Base-by-base conservation (phyloP, 495 filamentous ascomycete genomes). In the Tuber aestivum region DNA sequence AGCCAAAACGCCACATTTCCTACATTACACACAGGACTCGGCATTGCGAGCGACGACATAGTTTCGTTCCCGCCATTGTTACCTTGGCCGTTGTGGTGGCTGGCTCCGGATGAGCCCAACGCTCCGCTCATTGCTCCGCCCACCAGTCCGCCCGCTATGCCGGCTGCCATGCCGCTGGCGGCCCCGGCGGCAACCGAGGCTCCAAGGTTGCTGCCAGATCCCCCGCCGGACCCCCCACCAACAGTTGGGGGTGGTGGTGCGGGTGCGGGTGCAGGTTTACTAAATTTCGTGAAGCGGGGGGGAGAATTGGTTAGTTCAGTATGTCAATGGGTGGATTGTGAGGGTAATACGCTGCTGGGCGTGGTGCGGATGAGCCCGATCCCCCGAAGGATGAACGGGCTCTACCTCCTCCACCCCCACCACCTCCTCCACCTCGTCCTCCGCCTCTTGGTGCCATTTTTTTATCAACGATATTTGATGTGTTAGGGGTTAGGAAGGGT, bases 401-500 rank as follows among this genome's bases (percentile, higher is more conserved):
- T 40, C 38, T 7, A 2, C 42, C 48, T 50, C 48, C 48, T 1
- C 45, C 23, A 56, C 45, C 45, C 23, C 45, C 45, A 0, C 45
- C 3, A 27, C n/a, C 7, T 10, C 48, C n/a, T 27, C 48, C 23
- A 27, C 8, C 23, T 14, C n/a, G n/a, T 32, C 50, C 50, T 61
- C 50, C 50, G n/a, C 50, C 50, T 61, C 50, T 61, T 32, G 50
- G 50, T 65, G 56, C 16, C 56, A 65, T 65, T 35, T 65, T 65
- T 65, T 35, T 65, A 65, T 16, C 27, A 20, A 35, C 5, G 14
- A 35, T 65, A 65, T 32, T 65, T 65, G n/a, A 32, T 61, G 56
- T n/a, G 12, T 65, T 18, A 35, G 56, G 27, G 14, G 6, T 65
- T 35, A 35, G 27, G 56, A 65, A 65, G 27, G 56, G 3, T 61